phyloP scores from a whole-genome alignment of 139 green algal genomes.

The Picochlorum sp. region DNA sequence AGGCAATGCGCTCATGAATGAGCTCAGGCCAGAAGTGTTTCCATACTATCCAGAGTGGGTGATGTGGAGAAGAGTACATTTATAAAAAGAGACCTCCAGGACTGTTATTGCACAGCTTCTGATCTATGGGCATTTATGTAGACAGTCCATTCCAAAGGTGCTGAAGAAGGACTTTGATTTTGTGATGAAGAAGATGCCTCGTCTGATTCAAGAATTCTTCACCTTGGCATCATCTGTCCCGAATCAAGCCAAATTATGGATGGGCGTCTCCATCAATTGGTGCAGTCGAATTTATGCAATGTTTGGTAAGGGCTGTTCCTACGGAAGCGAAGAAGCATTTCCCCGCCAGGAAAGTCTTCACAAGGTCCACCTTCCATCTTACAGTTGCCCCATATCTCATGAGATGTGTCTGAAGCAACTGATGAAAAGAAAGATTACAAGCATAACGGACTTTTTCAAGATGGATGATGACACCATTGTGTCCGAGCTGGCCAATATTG shows the following conservation, averaged over 20 bases:
- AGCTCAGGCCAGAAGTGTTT: conserved; percentile 50
- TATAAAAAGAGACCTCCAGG: conserved; percentile 15
- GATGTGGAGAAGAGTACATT: conserved; percentile 54
- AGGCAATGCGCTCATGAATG: conserved; percentile 38
- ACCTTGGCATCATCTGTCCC: conserved; percentile 58
- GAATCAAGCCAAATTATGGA: conserved; percentile 39
- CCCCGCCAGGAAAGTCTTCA: conserved; percentile 1
- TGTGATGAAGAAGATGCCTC: conserved; percentile 55
- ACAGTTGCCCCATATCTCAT: conserved; percentile 68
- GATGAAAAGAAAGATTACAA: conserved; percentile 42
- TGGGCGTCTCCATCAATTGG: conserved; percentile 68
- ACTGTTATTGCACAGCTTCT: conserved; percentile 69
- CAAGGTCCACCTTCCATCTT: conserved; percentile 41
- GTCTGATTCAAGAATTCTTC: conserved; percentile 76
- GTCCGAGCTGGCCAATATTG: conserved; percentile 26
- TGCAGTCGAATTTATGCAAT: conserved; percentile 77
- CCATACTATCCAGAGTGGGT: conserved; percentile 61
- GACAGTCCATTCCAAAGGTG: conserved; percentile 39
- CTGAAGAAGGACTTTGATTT: conserved; percentile 59
- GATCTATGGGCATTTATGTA: conserved; percentile 67
- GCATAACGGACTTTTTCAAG: conserved; percentile 53
- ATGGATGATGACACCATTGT: conserved; percentile 28
- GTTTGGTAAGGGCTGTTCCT: conserved; percentile 54
- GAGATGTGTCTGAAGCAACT: conserved; percentile 55
- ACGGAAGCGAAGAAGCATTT: conserved; percentile 19